A percentile compares a stretch with the other conserved stretches of the same genome.
Evolutionary conservation across 768 basidiomycete genomes (phyloP).

Genomic region (Pleurotus giganteus): DNA sequence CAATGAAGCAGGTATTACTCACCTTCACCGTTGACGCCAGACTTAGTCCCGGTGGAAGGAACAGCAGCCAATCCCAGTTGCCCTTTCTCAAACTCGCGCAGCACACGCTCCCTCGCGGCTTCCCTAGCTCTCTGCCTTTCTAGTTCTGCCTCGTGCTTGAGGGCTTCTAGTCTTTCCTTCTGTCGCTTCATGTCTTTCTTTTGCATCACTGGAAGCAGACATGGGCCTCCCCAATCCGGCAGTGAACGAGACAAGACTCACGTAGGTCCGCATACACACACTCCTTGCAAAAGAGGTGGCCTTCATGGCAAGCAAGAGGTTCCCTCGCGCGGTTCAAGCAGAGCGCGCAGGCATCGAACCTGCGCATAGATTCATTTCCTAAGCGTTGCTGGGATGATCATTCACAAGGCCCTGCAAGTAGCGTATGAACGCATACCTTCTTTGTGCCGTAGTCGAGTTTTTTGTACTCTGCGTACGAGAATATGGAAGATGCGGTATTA

Average conservation of each 20-base stretch:
- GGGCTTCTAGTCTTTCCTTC: slow-evolving; percentile 69
- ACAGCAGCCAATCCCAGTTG: slow-evolving; percentile 68
- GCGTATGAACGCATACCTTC: slow-evolving; percentile 39
- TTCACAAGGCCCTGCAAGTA: not conserved
- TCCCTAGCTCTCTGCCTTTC: slow-evolving; percentile 67
- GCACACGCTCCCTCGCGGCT: slow-evolving; percentile 84
- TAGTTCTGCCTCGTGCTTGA: slow-evolving; percentile 78
- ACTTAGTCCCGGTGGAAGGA: slow-evolving; percentile 36
- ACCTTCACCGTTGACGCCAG: slow-evolving; percentile 39
- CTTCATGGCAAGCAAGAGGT: slow-evolving; percentile 79
- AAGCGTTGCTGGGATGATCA: slow-evolving; percentile 55
- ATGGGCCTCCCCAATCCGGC: slow-evolving; percentile 10
- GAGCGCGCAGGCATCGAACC: slow-evolving; percentile 87
- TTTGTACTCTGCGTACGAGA: slow-evolving; percentile 88
- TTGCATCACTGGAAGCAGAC: slow-evolving; percentile 60
- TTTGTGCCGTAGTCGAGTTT: slow-evolving; percentile 84
- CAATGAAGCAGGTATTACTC: slow-evolving; percentile 3
- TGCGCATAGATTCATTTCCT: slow-evolving; percentile 91
- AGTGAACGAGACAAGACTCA: slow-evolving; percentile 33
- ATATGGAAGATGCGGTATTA: slow-evolving; percentile 85
- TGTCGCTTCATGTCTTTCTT: slow-evolving; percentile 93
- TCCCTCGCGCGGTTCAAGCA: slow-evolving; percentile 84
- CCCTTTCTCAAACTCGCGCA: slow-evolving; percentile 86
- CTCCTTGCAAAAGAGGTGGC: slow-evolving; percentile 95
- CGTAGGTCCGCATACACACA: slow-evolving; percentile 85